Percentiles rank a stretch among this genome's conserved stretches.
phyloP scores from a whole-genome alignment of 768 basidiomycete species.

The Tulasnella sp. region DNA sequence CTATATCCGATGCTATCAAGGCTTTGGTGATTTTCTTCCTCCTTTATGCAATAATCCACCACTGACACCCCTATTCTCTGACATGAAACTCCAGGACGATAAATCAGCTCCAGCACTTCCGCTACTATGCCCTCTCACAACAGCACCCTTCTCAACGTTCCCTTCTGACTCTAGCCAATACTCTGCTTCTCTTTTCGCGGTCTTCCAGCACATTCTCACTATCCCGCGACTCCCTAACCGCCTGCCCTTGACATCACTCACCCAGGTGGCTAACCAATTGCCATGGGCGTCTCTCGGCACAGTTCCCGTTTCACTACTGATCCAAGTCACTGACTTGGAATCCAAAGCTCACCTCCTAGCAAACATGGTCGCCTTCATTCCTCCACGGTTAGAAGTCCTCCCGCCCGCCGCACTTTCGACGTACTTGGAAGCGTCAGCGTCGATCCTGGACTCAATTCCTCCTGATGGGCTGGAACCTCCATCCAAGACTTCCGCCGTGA shows the following conservation, averaged over 20 bases:
- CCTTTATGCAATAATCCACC: not conserved
- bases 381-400: constrained; percentile 47
- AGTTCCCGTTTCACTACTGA: constrained; percentile 14
- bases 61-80: constrained; percentile 20
- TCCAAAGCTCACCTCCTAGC: constrained; percentile 46
- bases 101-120: constrained; percentile 45
- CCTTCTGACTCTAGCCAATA: constrained; percentile 21
- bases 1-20: constrained; percentile 32
- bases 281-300: constrained; percentile 38
- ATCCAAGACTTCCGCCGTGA: not conserved
- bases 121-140: constrained; percentile 36
- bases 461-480: constrained; percentile 6
- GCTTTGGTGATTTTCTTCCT: constrained; percentile 36
- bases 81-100: constrained; percentile 35
- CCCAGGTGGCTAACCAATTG: constrained; percentile 50
- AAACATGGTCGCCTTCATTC: constrained; percentile 54
- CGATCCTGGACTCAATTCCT: constrained; percentile 23
- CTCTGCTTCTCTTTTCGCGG: constrained; percentile 27
- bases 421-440: constrained; percentile 44
- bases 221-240: constrained; percentile 72
- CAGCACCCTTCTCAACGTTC: constrained; percentile 30
- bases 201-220: constrained; percentile 50
- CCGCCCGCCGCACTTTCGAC: constrained; percentile 34
- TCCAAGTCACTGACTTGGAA: not conserved
- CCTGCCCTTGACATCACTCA: constrained; percentile 49